A percentile compares a stretch with the other conserved stretches of the same genome.
Evolutionary conservation across 257 asterid genomes (phyloP).

Genomic region (Jacaranda mimosifolia): DNA sequence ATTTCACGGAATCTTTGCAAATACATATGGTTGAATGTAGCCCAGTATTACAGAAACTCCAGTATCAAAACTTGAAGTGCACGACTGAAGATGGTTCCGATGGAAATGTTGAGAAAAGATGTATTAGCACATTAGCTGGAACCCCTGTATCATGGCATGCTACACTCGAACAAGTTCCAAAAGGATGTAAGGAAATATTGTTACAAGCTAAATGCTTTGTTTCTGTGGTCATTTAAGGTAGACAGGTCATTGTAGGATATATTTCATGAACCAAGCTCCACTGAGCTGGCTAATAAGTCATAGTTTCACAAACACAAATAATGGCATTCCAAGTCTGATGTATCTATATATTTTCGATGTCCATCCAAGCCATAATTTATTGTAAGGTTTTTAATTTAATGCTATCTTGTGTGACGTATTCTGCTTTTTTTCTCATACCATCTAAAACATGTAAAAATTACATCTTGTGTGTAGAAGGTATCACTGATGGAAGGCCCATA

Average conservation of each 20-base stretch:
- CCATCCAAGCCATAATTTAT: background rate
- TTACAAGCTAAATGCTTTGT: constrained; percentile 23
- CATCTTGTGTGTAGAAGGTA: background rate
- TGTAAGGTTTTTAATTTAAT: background rate
- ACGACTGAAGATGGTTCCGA: constrained; percentile 45
- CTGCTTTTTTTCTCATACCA: constrained; percentile 6
- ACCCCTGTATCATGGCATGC: constrained; percentile 93
- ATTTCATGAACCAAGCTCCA: background rate
- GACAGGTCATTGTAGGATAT: constrained; percentile 18
- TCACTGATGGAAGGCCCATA: background rate
- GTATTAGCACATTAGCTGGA: constrained; percentile 68
- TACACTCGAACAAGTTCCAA: constrained; percentile 86
- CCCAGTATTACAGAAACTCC: constrained; percentile 81
- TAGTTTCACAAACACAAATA: background rate
- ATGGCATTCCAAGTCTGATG: background rate
- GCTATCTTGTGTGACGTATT: background rate
- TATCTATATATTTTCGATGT: background rate
- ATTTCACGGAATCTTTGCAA: constrained; percentile 72
- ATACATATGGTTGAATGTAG: constrained; percentile 96
- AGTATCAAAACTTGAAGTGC: constrained; percentile 81
- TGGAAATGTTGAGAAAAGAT: constrained; percentile 50
- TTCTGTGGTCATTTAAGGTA: constrained; percentile 12
- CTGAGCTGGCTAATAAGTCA: constrained; percentile 17
- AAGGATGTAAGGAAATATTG: constrained; percentile 73
- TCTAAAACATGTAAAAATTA: constrained; percentile 18